Evolutionary conservation across 345 rosid genomes (phyloP).

Genomic region (Bruguiera parviflora): DNA sequence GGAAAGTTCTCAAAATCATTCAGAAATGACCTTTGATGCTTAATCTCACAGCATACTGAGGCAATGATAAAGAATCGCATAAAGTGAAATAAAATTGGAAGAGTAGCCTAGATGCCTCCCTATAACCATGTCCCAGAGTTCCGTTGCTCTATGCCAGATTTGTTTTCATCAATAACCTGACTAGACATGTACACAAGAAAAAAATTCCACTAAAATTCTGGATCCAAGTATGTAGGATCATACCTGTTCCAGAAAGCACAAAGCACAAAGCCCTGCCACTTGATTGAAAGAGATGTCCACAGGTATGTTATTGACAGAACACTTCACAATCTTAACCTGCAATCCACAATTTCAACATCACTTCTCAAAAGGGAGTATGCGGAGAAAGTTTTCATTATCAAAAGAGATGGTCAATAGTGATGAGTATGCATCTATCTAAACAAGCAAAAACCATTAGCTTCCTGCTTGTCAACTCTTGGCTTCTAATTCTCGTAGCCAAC

Average conservation of each 20-base stretch:
- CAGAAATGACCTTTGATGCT: neutral
- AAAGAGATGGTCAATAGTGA: neutral
- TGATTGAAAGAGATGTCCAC: conserved; percentile 95
- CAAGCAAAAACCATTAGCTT: no score
- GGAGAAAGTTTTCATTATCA: neutral
- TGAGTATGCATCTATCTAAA: neutral
- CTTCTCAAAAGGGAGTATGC: neutral
- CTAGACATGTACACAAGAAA: neutral
- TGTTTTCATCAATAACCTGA: neutral
- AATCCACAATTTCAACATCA: conserved; percentile 20
- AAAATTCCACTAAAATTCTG: neutral
- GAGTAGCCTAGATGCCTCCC: neutral
- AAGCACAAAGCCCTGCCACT: conserved; percentile 77
- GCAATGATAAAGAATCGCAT: neutral
- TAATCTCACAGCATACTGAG: neutral
- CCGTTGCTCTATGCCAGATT: no score
- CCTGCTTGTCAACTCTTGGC: no score
- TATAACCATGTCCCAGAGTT: neutral
- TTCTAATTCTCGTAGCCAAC: neutral
- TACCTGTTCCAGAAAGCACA: conserved; percentile 94
- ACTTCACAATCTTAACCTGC: conserved; percentile 93
- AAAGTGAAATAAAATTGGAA: neutral
- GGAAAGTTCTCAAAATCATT: neutral
- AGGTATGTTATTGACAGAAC: conserved; percentile 71
- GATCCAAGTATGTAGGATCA: neutral